Percentiles rank a stretch among this genome's conserved stretches.
Evolutionary conservation across 2,329 filamentous ascomycete genomes (phyloP).

Genomic region (Aureobasidium melanogenum): DNA sequence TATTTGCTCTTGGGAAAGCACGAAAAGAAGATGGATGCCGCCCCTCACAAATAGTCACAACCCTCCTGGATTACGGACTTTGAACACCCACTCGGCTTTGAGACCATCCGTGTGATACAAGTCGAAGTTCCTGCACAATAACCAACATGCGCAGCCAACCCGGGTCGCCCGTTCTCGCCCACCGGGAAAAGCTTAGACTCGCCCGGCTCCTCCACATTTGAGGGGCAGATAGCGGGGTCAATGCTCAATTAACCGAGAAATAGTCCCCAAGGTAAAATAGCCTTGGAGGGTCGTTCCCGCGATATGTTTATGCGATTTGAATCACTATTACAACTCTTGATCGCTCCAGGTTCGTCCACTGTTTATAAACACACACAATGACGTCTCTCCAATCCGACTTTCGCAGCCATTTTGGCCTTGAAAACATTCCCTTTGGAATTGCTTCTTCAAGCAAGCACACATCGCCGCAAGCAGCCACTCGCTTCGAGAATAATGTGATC

Average conservation of each 20-base stretch:
- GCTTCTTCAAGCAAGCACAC: conserved; percentile 34
- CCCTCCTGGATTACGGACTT: not conserved
- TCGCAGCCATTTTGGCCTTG: conserved; percentile 38
- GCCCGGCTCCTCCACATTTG: no score
- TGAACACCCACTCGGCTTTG: not conserved
- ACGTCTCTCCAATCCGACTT: conserved; percentile 9
- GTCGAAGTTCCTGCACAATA: not conserved
- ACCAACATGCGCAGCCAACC: no score
- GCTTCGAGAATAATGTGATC: conserved; percentile 42
- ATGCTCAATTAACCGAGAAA: not conserved
- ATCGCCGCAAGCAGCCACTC: conserved; percentile 40
- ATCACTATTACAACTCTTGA: not conserved
- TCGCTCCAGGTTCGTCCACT: not conserved
- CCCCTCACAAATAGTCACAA: not conserved
- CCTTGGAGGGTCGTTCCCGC: not conserved
- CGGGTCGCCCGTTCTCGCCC: no score
- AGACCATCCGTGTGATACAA: not conserved
- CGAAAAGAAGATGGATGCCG: not conserved
- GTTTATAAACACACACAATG: conserved; percentile 1
- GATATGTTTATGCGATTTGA: not conserved
- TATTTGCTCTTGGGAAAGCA: not conserved
- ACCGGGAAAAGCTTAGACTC: not conserved
- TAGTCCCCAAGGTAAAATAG: not conserved
- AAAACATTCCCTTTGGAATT: conserved; percentile 48
- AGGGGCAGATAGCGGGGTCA: not conserved